Percentiles rank a stretch among this genome's conserved stretches.
Evolutionary conservation across 2,329 filamentous ascomycete genomes (phyloP).

Genomic region (Lachnellula occidentalis): DNA sequence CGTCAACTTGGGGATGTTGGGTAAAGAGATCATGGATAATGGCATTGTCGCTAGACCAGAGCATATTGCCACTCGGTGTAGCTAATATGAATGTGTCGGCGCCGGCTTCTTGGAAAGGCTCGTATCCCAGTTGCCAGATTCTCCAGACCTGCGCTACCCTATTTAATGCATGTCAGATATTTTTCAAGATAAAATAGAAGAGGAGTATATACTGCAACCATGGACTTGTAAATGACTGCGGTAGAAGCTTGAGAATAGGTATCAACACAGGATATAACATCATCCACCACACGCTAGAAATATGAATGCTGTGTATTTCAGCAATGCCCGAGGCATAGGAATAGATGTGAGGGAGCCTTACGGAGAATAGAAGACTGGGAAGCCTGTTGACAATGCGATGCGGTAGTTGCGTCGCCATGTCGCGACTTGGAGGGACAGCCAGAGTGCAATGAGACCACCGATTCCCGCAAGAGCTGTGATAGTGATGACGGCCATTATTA

Average conservation of each 20-base stretch:
- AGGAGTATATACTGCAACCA: slow-evolving; percentile 1
- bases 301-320: not conserved
- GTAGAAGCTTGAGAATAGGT: slow-evolving; percentile 1
- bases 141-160: slow-evolving; percentile 2
- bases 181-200: not conserved
- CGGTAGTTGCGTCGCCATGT: slow-evolving; percentile 4
- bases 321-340: not conserved
- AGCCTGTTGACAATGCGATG: slow-evolving; percentile 3
- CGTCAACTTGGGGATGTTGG: slow-evolving; percentile 1
- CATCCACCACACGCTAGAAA: slow-evolving; percentile 5
- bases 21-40: not conserved
- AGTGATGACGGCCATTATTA: not conserved
- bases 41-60: slow-evolving; percentile 4
- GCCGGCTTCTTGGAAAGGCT: slow-evolving; percentile 2
- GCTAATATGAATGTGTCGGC: slow-evolving; percentile 1
- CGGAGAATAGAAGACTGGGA: slow-evolving; percentile 6
- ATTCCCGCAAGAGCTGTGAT: not conserved
- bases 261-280: slow-evolving; percentile 3
- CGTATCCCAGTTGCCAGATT: slow-evolving; percentile 2
- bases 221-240: slow-evolving; percentile 1
- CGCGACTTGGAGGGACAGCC: not conserved
- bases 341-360: not conserved
- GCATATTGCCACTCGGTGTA: slow-evolving; percentile 2
- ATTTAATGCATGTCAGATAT: not conserved
- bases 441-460: not conserved